Evolutionary conservation across 495 filamentous ascomycete genomes (phyloP), one percentile per base, ranked within the genome.

Genomic region (Viridothelium virens): DNA sequence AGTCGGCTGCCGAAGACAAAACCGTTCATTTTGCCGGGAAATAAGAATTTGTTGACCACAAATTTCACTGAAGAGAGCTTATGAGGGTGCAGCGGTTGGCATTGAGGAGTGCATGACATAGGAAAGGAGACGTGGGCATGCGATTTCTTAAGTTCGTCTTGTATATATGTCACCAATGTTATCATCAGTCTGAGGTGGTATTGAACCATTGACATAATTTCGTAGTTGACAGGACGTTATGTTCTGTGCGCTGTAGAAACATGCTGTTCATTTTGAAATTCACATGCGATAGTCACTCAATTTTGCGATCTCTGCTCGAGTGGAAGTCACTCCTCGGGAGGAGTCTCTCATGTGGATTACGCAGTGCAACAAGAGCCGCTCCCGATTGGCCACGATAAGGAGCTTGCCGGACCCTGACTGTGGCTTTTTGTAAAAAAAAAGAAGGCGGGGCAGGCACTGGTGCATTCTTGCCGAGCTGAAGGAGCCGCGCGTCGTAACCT

Each of bases 21-120:
- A 64, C 68, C 59, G 10, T 72, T 66, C 56, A 74, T 74, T 63
- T 37, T 74, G 56, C 72, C 68, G 14, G 72, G 72, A 6, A 68
- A 72, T 48, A 63, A 31, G 69, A 62, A 74, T 50, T 62, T 72
- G 50, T 63, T 46, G 36, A 67, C 70, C 9, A 73, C 70, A 16
- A 68, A 73, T 38, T 71, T 73, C 50, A 70, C 69, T 6, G 46
- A 14, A 41, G 61, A 56, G 16, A 38, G 9, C 10, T 10, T 34
- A 4, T 59, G 18, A 59, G 3, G 18, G 7, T 33, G 18, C 1
- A 5, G 48, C 5, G 16, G 41, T 46, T 44, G 41, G 41, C 7
- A 44, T 44, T 44, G 41, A 44, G 0, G 41, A 7, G 41, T 44
- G 6, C 7, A 14, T 7, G 41, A 1, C 0, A 14, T 44, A 44